Base-by-base conservation (phyloP, 2,329 filamentous ascomycete species). In the Aschersonia sp. region DNA sequence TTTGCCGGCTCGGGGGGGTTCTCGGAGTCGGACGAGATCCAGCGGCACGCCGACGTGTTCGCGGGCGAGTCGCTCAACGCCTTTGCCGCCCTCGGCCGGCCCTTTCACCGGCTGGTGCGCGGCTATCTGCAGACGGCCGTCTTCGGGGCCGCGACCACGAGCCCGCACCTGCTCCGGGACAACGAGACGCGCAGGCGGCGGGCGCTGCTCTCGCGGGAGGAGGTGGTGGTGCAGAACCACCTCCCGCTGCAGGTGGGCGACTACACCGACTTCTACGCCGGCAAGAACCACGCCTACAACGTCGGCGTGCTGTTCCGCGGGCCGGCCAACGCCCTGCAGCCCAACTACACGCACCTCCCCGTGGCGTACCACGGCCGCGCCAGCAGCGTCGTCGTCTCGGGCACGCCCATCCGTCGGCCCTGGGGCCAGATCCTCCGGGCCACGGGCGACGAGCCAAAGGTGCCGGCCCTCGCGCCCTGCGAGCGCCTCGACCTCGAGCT, bases 251-350 rank as follows among this genome's bases (percentile, higher is more conserved):
- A 75, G 39, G 86, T 90, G 56, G 83, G 84, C 32, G 86, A 90
- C 59, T 90, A 90, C 60, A 87, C 85, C 2, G 86, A 92, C 59
- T 92, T 90, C 66, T 92, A 86, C 58, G 86, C 83, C 11, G 84
- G 86, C 45, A 67, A 82, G 56, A 82, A 89, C 58, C 86, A 92
- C 63, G 86, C 86, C 5, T 84, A 79, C 67, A 66, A 66, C 54
- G 71, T 84, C 7, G 84, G 84, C 4, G 73, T 77, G 1, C 71
- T 89, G 29, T 87, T 90, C 65, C 77, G 86, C 35, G 84, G 83
- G 0, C 74, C 81, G 0, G 73, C 75, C 12, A 85, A 87, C 54
- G 84, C 84, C 0, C 68, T 92, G 22, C 83, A 89, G 61, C 82
- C 84, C 8, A 90, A 90, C 60, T 92, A 90, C 62, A 84, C 76